Evolutionary conservation across 2,329 filamentous ascomycete species (phyloP).

Genomic region (Fusarium torreyae): DNA sequence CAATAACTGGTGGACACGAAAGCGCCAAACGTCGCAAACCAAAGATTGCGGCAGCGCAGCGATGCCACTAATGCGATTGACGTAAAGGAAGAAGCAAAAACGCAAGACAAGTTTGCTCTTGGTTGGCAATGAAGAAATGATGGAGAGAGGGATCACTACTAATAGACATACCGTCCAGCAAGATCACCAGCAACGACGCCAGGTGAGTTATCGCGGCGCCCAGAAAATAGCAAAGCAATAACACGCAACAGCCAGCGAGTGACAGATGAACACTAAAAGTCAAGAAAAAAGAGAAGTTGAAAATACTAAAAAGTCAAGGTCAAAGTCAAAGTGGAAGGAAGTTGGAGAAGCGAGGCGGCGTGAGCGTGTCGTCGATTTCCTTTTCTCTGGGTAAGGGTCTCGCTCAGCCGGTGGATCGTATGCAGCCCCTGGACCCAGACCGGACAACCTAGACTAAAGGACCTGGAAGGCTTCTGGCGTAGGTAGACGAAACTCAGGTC

Average conservation of each 20-base stretch:
- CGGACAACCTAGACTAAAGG: slow-evolving; percentile 18
- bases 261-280: slow-evolving; percentile 25
- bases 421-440: slow-evolving; percentile 44
- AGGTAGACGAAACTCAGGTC: slow-evolving; percentile 5
- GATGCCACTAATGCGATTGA: slow-evolving; percentile 41
- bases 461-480: slow-evolving; percentile 36
- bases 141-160: slow-evolving; percentile 39
- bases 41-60: slow-evolving; percentile 23
- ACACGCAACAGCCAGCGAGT: slow-evolving; percentile 26
- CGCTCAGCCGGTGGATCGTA: slow-evolving; percentile 35
- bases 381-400: slow-evolving; percentile 35
- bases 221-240: slow-evolving; percentile 40
- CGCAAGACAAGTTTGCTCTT: slow-evolving; percentile 22
- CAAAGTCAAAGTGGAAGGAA: slow-evolving; percentile 22
- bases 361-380: slow-evolving; percentile 41
- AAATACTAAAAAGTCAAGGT: slow-evolving; percentile 13
- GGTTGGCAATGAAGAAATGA: slow-evolving; percentile 20
- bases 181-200: slow-evolving; percentile 29
- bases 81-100: slow-evolving; percentile 21
- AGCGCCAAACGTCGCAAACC: slow-evolving; percentile 40
- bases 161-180: slow-evolving; percentile 41
- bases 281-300: slow-evolving; percentile 15
- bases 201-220: slow-evolving; percentile 31
- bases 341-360: slow-evolving; percentile 22
- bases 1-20: slow-evolving; percentile 37